Conservation (phyloP, 1,139 yeast genomes). For the Dujonia santamariae region DNA sequence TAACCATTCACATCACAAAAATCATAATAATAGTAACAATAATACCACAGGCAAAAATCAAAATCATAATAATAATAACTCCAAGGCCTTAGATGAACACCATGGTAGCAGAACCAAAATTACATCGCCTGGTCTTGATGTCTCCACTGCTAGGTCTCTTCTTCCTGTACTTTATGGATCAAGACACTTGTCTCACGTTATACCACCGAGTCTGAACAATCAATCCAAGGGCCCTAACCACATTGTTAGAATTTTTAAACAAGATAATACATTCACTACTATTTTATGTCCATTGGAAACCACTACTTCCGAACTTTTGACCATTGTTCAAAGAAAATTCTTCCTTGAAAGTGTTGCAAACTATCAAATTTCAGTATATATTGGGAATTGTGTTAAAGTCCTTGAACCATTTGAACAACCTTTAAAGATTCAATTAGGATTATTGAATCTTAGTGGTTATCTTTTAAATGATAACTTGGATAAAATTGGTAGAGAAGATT, state of each 20-base stretch:
- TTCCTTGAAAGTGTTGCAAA: constrained; percentile 68
- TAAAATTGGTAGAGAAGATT: constrained; percentile 82
- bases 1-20: constrained; percentile 10
- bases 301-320: constrained; percentile 71
- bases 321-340: constrained; percentile 69
- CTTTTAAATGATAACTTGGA: constrained; percentile 70
- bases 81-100: not conserved
- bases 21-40: constrained; percentile 1
- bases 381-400: constrained; percentile 77
- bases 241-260: constrained; percentile 69
- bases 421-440: constrained; percentile 68
- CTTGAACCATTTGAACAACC: constrained; percentile 76
- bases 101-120: no score
- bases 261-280: constrained; percentile 81
- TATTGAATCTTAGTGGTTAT: constrained; percentile 78
- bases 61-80: not conserved
- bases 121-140: not conserved
- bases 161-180: constrained; percentile 40
- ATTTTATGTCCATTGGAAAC: constrained; percentile 72
- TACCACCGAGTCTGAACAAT: constrained; percentile 3
- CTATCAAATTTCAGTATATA: constrained; percentile 73
- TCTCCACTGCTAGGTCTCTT: constrained; percentile 8
- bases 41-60: not conserved
- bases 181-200: constrained; percentile 24
- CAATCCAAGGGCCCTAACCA: constrained; percentile 34